Conservation (phyloP, 768 basidiomycete species). For the Candolleomyces aberdarensis region DNA sequence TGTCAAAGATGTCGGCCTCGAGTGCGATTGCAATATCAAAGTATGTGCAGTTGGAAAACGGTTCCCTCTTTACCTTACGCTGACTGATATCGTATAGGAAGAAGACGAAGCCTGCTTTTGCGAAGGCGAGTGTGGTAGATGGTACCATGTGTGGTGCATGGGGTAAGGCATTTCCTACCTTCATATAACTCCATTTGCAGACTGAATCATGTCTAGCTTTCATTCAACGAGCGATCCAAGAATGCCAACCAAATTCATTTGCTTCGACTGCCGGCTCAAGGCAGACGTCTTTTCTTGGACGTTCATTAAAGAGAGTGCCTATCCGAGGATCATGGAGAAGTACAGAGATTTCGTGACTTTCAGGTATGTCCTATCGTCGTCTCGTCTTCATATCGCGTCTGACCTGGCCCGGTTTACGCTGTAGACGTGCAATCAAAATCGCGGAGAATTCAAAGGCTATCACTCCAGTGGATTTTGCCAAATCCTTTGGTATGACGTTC, state of each 20-base stretch:
- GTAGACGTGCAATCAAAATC: slow-evolving; percentile 67
- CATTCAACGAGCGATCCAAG: slow-evolving; percentile 56
- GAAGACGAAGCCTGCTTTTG: slow-evolving; percentile 61
- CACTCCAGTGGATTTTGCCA: slow-evolving; percentile 51
- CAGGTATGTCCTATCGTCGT: slow-evolving; percentile 39
- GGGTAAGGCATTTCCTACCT: slow-evolving; percentile 36
- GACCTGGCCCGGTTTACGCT: not conserved
- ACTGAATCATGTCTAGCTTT: slow-evolving; percentile 40
- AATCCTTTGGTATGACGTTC: slow-evolving; percentile 49
- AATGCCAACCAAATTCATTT: slow-evolving; percentile 59
- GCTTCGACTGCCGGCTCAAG: slow-evolving; percentile 74
- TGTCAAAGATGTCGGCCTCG: slow-evolving; percentile 35
- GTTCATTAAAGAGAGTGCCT: slow-evolving; percentile 56
- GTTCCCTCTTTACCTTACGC: not conserved
- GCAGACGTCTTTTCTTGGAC: slow-evolving; percentile 63
- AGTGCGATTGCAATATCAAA: slow-evolving; percentile 69
- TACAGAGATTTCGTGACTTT: slow-evolving; percentile 71
- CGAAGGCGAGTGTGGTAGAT: slow-evolving; percentile 67
- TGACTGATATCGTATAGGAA: slow-evolving; percentile 30
- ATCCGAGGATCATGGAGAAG: slow-evolving; percentile 56
- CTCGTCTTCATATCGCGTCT: not conserved
- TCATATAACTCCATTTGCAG: not conserved
- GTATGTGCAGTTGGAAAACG: slow-evolving; percentile 31
- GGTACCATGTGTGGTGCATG: slow-evolving; percentile 81
- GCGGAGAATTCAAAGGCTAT: slow-evolving; percentile 48